Evolutionary conservation across 331 rosid species (phyloP).

Genomic region (Quercus lobata): DNA sequence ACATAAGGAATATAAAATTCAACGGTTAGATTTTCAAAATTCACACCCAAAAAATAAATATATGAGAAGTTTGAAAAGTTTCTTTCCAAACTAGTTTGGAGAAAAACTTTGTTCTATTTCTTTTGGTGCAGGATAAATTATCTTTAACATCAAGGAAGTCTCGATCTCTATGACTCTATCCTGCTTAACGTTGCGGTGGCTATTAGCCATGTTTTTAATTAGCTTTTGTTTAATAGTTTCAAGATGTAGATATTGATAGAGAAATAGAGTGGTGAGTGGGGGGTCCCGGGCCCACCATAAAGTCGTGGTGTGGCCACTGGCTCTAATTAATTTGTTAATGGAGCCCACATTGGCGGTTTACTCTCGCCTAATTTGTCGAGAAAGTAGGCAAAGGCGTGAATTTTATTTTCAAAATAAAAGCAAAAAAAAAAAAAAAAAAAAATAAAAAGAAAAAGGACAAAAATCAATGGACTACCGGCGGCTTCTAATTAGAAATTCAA

Average conservation of each 20-base stretch:
- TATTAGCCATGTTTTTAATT: background rate
- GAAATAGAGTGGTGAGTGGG: background rate
- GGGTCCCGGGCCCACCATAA: constrained; percentile 13
- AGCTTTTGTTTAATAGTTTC: background rate
- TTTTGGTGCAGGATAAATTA: too few relatives aligned
- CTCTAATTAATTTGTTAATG: background rate
- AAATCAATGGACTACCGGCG: background rate
- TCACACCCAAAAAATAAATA: too few relatives aligned
- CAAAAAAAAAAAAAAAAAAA: background rate
- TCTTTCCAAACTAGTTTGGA: too few relatives aligned
- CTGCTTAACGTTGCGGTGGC: background rate
- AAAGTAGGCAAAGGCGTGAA: background rate
- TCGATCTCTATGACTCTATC: background rate
- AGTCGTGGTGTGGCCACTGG: constrained; percentile 26
- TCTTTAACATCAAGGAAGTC: background rate
- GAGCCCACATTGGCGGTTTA: constrained; percentile 22
- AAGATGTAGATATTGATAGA: background rate
- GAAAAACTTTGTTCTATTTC: too few relatives aligned
- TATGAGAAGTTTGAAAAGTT: too few relatives aligned
- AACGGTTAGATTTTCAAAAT: too few relatives aligned
- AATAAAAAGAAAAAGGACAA: background rate
- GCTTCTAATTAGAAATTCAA: background rate
- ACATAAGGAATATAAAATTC: too few relatives aligned
- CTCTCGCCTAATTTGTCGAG: constrained; percentile 7
- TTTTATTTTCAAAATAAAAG: background rate